A percentile compares a stretch with the other conserved stretches of the same genome.
These are phyloP conservation scores for Acmispon strigosus DNA, from an alignment of 306 rosid genomes.

Conservation along the genomic window DNA sequence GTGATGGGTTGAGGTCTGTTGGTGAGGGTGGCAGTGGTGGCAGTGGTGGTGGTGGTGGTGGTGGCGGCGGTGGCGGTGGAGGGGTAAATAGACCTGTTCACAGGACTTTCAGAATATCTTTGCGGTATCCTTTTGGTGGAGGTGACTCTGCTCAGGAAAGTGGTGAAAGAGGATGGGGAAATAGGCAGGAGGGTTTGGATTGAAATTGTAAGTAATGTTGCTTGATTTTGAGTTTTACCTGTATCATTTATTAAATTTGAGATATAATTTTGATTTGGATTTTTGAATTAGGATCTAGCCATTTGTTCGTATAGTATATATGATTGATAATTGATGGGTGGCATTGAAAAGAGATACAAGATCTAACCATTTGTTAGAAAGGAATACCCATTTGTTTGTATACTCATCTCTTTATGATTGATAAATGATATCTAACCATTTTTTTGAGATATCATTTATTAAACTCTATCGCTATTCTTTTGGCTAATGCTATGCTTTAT, in stretches of 20 bases:
- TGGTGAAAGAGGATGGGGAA: constrained; percentile 19
- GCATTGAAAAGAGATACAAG: no score
- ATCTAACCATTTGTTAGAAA: no score
- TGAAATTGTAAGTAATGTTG: constrained; percentile 27
- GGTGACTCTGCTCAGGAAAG: constrained; percentile 23
- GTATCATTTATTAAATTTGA: no score
- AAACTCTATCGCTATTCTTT: background rate
- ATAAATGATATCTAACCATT: no score
- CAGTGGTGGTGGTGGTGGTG: background rate
- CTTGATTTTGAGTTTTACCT: background rate
- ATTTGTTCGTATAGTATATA: background rate
- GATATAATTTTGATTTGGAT: background rate
- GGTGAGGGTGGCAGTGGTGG: constrained; percentile 10
- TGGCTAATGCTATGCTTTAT: background rate
- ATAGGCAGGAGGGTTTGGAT: constrained; percentile 31
- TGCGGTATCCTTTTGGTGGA: constrained; percentile 30
- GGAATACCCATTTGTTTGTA: no score
- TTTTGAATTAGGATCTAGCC: background rate
- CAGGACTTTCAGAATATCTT: constrained; percentile 37
- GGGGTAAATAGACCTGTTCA: constrained; percentile 27
- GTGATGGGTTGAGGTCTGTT: constrained; percentile 32
- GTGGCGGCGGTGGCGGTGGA: background rate
- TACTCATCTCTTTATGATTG: no score
- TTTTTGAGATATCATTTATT: no score
- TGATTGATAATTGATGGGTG: background rate